A percentile compares a stretch with the other conserved stretches of the same genome.
These are phyloP conservation scores for Lepiota venenata DNA, from an alignment of 768 basidiomycete genomes.

Conservation along the genomic window DNA sequence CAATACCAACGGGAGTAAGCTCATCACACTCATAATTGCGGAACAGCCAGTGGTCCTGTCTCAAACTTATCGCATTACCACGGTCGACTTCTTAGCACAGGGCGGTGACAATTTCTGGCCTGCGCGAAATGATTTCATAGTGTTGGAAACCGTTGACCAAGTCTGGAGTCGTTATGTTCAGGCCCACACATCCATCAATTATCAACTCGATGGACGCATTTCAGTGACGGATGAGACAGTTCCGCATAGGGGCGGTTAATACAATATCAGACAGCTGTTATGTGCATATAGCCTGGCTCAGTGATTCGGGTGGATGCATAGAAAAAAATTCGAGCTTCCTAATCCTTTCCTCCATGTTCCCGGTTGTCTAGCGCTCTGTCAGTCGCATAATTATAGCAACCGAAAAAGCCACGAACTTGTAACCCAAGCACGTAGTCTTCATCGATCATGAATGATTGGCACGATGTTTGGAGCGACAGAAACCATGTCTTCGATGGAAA, in stretches of 20 bases:
- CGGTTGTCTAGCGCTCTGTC: neutral
- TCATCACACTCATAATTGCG: conserved; percentile 27
- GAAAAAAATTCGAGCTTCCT: conserved; percentile 1
- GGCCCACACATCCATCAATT: conserved; percentile 20
- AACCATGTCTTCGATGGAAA: neutral
- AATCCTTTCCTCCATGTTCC: conserved; percentile 6
- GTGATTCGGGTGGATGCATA: neutral
- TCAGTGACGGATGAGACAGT: conserved; percentile 19
- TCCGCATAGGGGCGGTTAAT: conserved; percentile 16
- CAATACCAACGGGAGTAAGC: conserved; percentile 23
- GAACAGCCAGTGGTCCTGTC: conserved; percentile 22
- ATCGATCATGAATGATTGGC: conserved; percentile 9
- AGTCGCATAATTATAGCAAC: neutral
- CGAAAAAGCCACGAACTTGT: neutral
- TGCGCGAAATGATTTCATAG: conserved; percentile 21
- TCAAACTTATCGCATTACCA: conserved; percentile 27
- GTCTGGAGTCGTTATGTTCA: conserved; percentile 29
- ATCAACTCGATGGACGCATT: conserved; percentile 21
- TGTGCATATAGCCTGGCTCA: neutral
- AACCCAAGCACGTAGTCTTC: conserved; percentile 6
- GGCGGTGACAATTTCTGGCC: conserved; percentile 35
- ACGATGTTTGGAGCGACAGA: neutral
- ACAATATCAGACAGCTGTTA: neutral
- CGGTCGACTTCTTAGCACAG: conserved; percentile 30
- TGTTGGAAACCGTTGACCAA: conserved; percentile 30